Percentiles rank a stretch among this genome's conserved stretches.
These are phyloP conservation scores for Calophaca sinica DNA, from an alignment of 306 rosid species.

Conservation along the genomic window DNA sequence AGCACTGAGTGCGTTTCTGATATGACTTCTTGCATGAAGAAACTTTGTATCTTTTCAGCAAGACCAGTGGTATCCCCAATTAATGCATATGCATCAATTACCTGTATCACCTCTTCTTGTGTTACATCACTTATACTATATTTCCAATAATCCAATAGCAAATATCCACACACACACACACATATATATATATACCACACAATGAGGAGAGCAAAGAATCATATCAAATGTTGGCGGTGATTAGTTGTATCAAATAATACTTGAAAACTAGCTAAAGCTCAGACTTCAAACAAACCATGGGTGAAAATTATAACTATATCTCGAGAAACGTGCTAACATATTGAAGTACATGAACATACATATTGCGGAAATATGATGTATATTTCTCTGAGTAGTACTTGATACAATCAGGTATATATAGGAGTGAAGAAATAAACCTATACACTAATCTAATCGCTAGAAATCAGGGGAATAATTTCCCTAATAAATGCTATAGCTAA, in stretches of 20 bases:
- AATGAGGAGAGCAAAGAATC: not conserved
- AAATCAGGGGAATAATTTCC: no score
- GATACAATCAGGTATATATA: no score
- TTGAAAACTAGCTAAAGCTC: slow-evolving; percentile 19
- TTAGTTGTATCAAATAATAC: slow-evolving; percentile 19
- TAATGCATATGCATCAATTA: slow-evolving; percentile 93
- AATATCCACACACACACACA: slow-evolving; percentile 2
- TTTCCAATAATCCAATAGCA: slow-evolving; percentile 33
- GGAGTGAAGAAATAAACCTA: no score
- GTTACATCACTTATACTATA: slow-evolving; percentile 36
- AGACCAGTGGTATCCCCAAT: slow-evolving; percentile 96
- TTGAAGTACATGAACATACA: slow-evolving; percentile 10
- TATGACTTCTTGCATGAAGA: slow-evolving; percentile 98
- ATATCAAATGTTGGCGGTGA: not conserved
- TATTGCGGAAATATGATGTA: no score
- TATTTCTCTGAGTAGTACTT: no score
- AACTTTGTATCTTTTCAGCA: slow-evolving; percentile 98
- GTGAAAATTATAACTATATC: slow-evolving; percentile 28
- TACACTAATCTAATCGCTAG: no score
- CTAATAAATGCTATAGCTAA: no score
- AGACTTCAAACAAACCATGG: not conserved
- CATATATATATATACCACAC: slow-evolving; percentile 6
- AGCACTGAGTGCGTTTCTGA: slow-evolving; percentile 86
- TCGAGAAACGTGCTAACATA: not conserved
- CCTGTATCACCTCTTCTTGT: slow-evolving; percentile 66